These are phyloP conservation scores for Rhododendron griersonianum DNA, from an alignment of 148 eudicot species.

Conservation along the genomic window DNA sequence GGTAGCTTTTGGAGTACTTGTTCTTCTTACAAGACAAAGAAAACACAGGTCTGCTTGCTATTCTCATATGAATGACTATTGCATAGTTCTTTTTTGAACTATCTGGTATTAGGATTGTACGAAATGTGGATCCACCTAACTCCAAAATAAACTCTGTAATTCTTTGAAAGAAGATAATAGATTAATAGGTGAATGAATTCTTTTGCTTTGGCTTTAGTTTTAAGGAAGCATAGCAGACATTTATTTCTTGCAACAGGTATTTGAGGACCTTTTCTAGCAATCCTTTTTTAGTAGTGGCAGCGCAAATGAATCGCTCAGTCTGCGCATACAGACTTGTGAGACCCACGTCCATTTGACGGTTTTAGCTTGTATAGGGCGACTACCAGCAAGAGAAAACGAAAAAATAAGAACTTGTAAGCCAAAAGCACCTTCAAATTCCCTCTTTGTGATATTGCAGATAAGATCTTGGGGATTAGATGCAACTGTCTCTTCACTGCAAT, in stretches of 20 bases:
- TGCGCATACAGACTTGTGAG: not conserved
- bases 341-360: not conserved
- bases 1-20: slow-evolving; percentile 77
- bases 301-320: not conserved
- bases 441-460: slow-evolving; percentile 1
- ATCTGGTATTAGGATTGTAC: not conserved
- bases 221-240: not conserved
- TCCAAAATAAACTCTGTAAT: not conserved
- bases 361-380: not conserved
- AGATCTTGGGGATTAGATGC: not conserved
- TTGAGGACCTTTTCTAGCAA: not conserved
- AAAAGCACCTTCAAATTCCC: not conserved
- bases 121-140: not conserved
- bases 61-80: not conserved
- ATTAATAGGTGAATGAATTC: not conserved
- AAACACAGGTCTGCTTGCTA: slow-evolving; percentile 37
- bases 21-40: slow-evolving; percentile 64
- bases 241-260: not conserved
- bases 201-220: not conserved
- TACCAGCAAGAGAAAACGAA: not conserved
- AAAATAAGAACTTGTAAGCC: not conserved
- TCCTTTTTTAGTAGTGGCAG: not conserved
- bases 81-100: not conserved
- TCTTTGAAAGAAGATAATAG: not conserved
- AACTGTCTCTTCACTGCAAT: not conserved